These are phyloP conservation scores for Cucumis cinereus DNA, from an alignment of 306 rosid species.

Conservation along the genomic window DNA sequence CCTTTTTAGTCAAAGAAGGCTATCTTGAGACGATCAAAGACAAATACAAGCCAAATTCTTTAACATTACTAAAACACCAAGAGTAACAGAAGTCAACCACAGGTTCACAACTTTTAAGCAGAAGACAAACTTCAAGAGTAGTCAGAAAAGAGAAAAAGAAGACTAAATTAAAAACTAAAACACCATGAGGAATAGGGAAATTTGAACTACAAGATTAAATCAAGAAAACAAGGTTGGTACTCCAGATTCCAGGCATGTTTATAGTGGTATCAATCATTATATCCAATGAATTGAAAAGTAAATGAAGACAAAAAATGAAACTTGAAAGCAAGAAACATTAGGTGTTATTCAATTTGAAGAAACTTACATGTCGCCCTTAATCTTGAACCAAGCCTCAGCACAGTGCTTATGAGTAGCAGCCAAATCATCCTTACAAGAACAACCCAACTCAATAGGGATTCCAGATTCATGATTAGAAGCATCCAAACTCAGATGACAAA, in stretches of 20 bases:
- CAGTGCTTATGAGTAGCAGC: slow-evolving; percentile 93
- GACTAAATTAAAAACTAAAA: background rate
- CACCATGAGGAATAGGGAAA: background rate
- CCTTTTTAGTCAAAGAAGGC: background rate
- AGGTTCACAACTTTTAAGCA: background rate
- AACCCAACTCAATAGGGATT: slow-evolving; percentile 68
- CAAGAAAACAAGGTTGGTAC: background rate
- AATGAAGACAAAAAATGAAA: background rate
- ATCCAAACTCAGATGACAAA: slow-evolving; percentile 65
- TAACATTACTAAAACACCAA: background rate
- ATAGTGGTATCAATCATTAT: background rate
- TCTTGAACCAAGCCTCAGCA: slow-evolving; percentile 96
- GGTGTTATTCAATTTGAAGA: background rate
- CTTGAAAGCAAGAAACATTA: background rate
- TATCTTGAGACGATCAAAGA: background rate
- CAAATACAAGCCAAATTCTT: background rate
- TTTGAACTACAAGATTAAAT: background rate
- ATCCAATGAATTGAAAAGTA: background rate
- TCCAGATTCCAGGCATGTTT: background rate
- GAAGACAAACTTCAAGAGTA: background rate
- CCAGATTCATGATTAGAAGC: slow-evolving; percentile 72
- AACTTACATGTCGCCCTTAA: slow-evolving; percentile 87
- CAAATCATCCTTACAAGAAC: slow-evolving; percentile 86
- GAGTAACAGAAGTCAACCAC: background rate
- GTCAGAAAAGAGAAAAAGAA: background rate